Base-by-base conservation (phyloP, 805 yeast species). In the Blastobotrys robertii region DNA sequence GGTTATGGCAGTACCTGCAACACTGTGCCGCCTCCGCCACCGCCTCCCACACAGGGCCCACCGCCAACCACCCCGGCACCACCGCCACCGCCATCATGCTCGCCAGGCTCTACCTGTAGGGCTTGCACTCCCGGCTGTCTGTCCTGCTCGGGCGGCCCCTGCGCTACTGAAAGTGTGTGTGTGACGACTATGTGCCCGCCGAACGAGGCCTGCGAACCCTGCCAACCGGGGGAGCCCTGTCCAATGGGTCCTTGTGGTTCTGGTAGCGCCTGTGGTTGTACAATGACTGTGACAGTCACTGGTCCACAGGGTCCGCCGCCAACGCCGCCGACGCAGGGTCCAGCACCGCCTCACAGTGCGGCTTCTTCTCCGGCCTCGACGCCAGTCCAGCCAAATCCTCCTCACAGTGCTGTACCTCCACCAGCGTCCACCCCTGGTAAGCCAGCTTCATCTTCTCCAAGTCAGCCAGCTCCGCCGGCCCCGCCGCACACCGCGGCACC, bases 401-500 rank as follows among this genome's bases (percentile, higher is more conserved):
- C 25, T 6, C n/a, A n/a, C n/a, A n/a, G n/a, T n/a, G n/a, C n/a
- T n/a, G n/a, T n/a, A 32, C 37, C 44, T 12, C 42, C 33, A 12
- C 28, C 38, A 9, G 35, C 37, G 16, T 32, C 30, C 13, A 34
- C 30, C 7, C 30, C 40, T n/a, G 25, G 22, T 3, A 8, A 9
- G 10, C 38, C 31, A 12, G 14, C 22, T 9, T 8, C 38, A 11
- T n/a, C 34, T 4, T 39, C 39, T 33, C 36, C 43, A 33, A 25
- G 16, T 12, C 37, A 19, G 25, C 25, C 38, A 19, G 38, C 30
- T 31, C 31, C 31, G 14, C 43, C 30, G 11, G 43, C 32, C 25
- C 38, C 15, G 13, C 19, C 43, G 12, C 15, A n/a, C 19, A n/a
- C n/a, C n/a, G n/a, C n/a, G n/a, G n/a, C n/a, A n/a, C n/a, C n/a